Conservation (phyloP, 495 filamentous ascomycete genomes). For the Podospora bellae-mahoneyi region DNA sequence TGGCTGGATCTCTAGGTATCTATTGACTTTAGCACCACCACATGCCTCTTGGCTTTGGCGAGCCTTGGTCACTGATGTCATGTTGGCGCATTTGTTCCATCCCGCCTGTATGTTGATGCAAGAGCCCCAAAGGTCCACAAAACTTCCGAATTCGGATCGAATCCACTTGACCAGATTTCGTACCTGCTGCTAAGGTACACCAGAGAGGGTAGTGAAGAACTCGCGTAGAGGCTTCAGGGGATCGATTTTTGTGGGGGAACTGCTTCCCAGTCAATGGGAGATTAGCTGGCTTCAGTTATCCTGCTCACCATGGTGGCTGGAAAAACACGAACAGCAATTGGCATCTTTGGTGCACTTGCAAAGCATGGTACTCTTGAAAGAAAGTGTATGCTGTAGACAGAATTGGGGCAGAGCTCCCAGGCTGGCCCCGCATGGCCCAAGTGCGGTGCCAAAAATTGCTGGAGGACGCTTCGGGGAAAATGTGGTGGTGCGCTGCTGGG, state of each 20-base stretch:
- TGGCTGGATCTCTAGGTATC: too few relatives aligned
- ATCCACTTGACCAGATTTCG: conserved; percentile 1
- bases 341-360: neutral
- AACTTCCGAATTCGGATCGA: conserved; percentile 17
- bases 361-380: too few relatives aligned
- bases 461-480: conserved; percentile 25
- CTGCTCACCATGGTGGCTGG: neutral
- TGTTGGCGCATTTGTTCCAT: neutral
- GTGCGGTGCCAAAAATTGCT: conserved; percentile 33
- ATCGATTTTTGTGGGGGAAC: neutral
- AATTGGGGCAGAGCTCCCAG: conserved; percentile 10
- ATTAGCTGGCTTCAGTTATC: neutral
- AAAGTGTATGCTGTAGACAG: neutral
- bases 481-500: conserved; percentile 14
- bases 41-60: neutral
- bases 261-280: neutral
- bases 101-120: neutral
- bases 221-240: too few relatives aligned
- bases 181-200: neutral
- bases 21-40: neutral
- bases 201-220: neutral
- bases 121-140: conserved; percentile 1
- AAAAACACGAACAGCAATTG: neutral
- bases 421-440: conserved; percentile 22
- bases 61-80: conserved; percentile 10